Base-by-base conservation (phyloP, 352 stramenopile species). In the Phytophthora pluvialis region DNA sequence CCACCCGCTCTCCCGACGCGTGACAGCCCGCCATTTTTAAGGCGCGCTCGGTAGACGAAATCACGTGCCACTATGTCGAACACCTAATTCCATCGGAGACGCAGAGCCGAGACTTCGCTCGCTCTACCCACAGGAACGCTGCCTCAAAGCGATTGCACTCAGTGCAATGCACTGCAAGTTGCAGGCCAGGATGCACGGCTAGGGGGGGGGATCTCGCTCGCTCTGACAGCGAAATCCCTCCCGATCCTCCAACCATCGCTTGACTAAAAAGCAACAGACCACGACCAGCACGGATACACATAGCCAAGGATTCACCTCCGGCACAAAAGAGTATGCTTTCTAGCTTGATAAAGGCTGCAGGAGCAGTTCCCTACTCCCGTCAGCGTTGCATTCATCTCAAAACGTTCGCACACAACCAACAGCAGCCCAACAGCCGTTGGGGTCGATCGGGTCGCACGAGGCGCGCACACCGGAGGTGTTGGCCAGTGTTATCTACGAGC, bases 311-410 rank as follows among this genome's bases (percentile, higher is more conserved):
- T 60, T 32, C 58, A 54, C 11, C 36, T 32, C n/a, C 31, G 25
- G 1, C 46, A 58, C 42, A 21, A 51, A 61, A 44, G 11, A 12
- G 52, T 42, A 28, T 29, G 40, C 15, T 38, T 39, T 56, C 5
- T 18, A 45, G n/a, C 51, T 21, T 44, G 46, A 64, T 54, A 64
- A 58, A 43, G 25, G 36, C 10, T 21, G n/a, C 26, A 28, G 49
- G 29, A 59, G 55, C 13, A 49, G 38, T 44, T 63, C 18, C 32
- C 40, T 9, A 35, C 43, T 39, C 60, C 26, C 31, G 25, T 5
- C 16, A 29, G n/a, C 36, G 39, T 54, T 73, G 53, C 65, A 69
- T 75, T 75, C 31, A 50, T 72, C 28, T 63, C 21, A 59, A 63
- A 64, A 50, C 39, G 36, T 15, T 64, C 29, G 40, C 35, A 61